These are phyloP conservation scores for Mycena indigotica DNA, from an alignment of 768 basidiomycete genomes.

Conservation along the genomic window DNA sequence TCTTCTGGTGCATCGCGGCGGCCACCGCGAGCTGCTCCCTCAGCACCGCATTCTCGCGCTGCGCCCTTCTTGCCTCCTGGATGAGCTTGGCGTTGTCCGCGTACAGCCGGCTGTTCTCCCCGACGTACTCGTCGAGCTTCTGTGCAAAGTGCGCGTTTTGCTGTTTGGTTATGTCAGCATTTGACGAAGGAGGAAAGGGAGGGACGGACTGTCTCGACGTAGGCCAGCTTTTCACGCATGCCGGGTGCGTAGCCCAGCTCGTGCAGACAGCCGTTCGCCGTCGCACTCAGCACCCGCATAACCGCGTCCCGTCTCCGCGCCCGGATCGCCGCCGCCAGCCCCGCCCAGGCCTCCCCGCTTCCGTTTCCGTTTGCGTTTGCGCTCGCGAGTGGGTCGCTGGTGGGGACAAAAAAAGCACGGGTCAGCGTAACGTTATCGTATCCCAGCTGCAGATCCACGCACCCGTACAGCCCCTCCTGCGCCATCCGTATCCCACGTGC, in stretches of 20 bases:
- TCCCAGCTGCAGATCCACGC: too few relatives aligned
- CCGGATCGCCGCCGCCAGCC: too few relatives aligned
- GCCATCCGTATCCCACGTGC: too few relatives aligned
- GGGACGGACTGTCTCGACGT: slow-evolving; percentile 38
- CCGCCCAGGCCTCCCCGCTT: too few relatives aligned
- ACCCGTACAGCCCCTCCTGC: too few relatives aligned
- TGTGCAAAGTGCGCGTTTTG: neutral
- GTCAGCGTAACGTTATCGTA: too few relatives aligned
- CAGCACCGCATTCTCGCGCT: neutral
- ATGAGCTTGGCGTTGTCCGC: slow-evolving; percentile 39
- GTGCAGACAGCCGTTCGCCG: slow-evolving; percentile 47
- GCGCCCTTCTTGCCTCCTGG: slow-evolving; percentile 3
- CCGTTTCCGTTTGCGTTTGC: too few relatives aligned
- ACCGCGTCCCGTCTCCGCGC: too few relatives aligned
- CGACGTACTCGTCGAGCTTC: slow-evolving; percentile 10
- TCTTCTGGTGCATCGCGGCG: neutral
- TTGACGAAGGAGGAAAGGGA: slow-evolving; percentile 24
- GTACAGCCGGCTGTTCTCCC: slow-evolving; percentile 36
- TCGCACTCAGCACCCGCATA: slow-evolving; percentile 45
- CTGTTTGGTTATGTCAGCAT: neutral
- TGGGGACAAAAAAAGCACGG: too few relatives aligned
- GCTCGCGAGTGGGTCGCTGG: too few relatives aligned
- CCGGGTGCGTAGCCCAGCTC: slow-evolving; percentile 52
- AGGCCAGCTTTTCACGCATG: slow-evolving; percentile 37
- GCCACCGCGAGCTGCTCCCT: neutral